Evolutionary conservation across 2,329 filamentous ascomycete species (phyloP).

Genomic region (Xylaria sp.): DNA sequence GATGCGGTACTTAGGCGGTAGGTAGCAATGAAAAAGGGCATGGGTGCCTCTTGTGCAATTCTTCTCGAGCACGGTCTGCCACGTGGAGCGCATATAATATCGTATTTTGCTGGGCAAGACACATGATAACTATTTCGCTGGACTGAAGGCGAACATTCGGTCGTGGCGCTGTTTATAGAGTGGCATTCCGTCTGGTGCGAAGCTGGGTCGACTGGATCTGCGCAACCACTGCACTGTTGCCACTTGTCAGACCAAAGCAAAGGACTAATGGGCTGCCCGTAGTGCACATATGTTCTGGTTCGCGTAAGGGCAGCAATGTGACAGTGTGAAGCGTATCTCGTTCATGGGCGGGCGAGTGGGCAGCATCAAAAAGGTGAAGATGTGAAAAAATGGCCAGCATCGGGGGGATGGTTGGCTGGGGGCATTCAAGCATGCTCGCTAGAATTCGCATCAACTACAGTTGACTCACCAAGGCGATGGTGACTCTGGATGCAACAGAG

Average conservation of each 20-base stretch:
- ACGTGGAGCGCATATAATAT: neutral
- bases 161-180: neutral
- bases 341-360: too few species aligned
- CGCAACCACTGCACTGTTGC: neutral
- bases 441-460: too few species aligned
- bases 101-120: neutral
- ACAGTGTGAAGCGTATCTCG: neutral
- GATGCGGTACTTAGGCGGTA: neutral
- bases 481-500: neutral
- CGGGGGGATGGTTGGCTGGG: too few species aligned
- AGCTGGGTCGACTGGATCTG: neutral
- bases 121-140: neutral
- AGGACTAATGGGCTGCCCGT: neutral
- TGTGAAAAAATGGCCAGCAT: too few species aligned
- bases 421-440: too few species aligned
- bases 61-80: neutral
- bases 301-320: too few species aligned
- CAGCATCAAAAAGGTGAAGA: too few species aligned
- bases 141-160: neutral
- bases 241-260: neutral
- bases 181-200: neutral
- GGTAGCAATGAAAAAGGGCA: neutral
- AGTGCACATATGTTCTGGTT: neutral
- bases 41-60: neutral
- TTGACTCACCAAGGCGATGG: constrained; percentile 1